Base-by-base conservation (phyloP, 495 filamentous ascomycete species). In the Recurvomyces mirabilis region DNA sequence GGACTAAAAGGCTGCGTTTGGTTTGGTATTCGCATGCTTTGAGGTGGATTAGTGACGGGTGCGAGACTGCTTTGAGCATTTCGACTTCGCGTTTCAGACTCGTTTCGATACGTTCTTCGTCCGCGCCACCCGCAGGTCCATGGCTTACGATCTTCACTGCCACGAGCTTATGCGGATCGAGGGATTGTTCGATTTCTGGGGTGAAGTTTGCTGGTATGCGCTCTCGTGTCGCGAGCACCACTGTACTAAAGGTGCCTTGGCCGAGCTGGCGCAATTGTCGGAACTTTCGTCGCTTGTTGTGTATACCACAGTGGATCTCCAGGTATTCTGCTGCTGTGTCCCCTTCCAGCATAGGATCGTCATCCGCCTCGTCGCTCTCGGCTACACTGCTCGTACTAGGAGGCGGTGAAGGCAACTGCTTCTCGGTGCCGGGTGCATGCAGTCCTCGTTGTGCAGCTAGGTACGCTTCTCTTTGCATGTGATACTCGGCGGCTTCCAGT, bases 61-160 rank as follows among this genome's bases (percentile, higher is more conserved):
- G 86, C 29, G 81, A 77, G 47, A 95, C 75, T 14, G 71, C 71
- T 56, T 83, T 84, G 62, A 98, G 77, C 41, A 96, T 93, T 38
- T 94, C 88, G 14, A 96, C 71, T 67, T 98, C 91, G 29, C 91
- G 79, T 62, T 94, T 93, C 37, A 98, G 67, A 12, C 86, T 89
- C 48, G 86, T 83, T 61, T 94, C 87, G 33, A 96, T 72, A 29
- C 91, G 76, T 51, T 94, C 82, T 58, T 93, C 86, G 43, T 81
- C 78, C 9, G 87, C 89, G 15, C 87, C 87, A 25, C 91, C 93
- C 7, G 84, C 83, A 9, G 91, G 88, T 1, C 89, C 91, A 60
- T 93, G 84, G 56, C 94, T 86, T 49, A 93, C 87, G 43, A 98
- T 77, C 62, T 98, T 98, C 53, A 98, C 79, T 11, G 91, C 91